These are phyloP conservation scores for Pestalotiopsis fici DNA, from an alignment of 2,329 filamentous ascomycete species.

Conservation along the genomic window DNA sequence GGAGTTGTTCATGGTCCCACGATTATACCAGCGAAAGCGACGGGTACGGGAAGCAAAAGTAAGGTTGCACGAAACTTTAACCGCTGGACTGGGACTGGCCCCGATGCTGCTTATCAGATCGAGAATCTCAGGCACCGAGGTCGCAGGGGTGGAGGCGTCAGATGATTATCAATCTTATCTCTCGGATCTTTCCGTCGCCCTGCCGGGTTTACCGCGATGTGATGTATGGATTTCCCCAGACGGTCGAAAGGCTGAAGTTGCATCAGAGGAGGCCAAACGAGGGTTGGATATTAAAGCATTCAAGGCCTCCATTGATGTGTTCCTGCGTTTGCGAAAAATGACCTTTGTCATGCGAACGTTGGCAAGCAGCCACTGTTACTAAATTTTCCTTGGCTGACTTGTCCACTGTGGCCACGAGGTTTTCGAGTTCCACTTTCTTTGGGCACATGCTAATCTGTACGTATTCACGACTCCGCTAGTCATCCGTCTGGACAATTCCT, in stretches of 20 bases:
- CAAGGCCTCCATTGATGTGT: too few relatives aligned
- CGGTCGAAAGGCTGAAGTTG: not conserved
- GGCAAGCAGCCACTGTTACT: too few relatives aligned
- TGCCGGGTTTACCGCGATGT: not conserved
- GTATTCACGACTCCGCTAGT: not conserved
- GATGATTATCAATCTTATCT: constrained; percentile 10
- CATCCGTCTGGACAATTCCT: not conserved
- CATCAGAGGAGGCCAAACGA: too few relatives aligned
- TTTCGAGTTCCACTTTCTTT: not conserved
- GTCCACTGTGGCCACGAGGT: not conserved
- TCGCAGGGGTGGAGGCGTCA: constrained; percentile 1
- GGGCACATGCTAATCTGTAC: not conserved
- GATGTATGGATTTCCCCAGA: not conserved
- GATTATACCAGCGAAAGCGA: not conserved
- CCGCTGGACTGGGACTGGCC: not conserved
- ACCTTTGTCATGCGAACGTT: too few relatives aligned
- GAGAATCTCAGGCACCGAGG: not conserved
- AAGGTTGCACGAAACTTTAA: not conserved
- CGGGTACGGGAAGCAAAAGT: not conserved
- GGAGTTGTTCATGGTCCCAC: constrained; percentile 1
- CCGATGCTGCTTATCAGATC: not conserved
- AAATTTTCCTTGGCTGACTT: too few relatives aligned
- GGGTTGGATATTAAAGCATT: too few relatives aligned
- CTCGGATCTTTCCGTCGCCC: constrained; percentile 8
- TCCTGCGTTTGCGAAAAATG: too few relatives aligned